Evolutionary conservation across 306 rosid genomes (phyloP).

Genomic region (Castanopsis chinensis): DNA sequence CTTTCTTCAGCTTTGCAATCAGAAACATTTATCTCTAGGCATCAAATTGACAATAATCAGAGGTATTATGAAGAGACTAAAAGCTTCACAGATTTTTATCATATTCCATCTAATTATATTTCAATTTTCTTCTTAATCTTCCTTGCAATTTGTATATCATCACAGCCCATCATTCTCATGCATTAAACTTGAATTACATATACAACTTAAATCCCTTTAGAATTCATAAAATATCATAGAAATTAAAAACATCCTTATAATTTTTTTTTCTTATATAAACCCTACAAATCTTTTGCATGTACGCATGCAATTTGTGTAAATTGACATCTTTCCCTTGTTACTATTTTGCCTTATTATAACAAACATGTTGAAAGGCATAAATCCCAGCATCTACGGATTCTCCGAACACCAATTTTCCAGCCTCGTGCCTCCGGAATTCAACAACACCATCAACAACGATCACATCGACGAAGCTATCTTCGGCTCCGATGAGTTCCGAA

Average conservation of each 20-base stretch:
- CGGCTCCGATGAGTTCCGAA: slow-evolving; percentile 53
- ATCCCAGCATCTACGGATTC: slow-evolving; percentile 6
- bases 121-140: too few species aligned
- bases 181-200: neutral
- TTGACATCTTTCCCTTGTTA: neutral
- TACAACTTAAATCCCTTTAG: neutral
- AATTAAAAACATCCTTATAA: neutral
- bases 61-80: neutral
- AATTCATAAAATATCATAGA: neutral
- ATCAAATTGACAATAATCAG: neutral
- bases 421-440: neutral
- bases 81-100: neutral
- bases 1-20: neutral
- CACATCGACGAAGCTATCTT: slow-evolving; percentile 16
- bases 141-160: neutral
- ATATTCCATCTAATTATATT: neutral
- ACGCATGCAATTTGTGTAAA: neutral
- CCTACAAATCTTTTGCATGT: neutral
- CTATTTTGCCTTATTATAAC: neutral
- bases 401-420: neutral
- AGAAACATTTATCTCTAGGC: neutral
- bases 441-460: neutral
- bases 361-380: slow-evolving; percentile 6
- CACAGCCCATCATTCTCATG: too few species aligned
- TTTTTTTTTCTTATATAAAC: neutral